These are phyloP conservation scores for Trypanosoma theileri DNA, from an alignment of 208 protist genomes.

Conservation along the genomic window DNA sequence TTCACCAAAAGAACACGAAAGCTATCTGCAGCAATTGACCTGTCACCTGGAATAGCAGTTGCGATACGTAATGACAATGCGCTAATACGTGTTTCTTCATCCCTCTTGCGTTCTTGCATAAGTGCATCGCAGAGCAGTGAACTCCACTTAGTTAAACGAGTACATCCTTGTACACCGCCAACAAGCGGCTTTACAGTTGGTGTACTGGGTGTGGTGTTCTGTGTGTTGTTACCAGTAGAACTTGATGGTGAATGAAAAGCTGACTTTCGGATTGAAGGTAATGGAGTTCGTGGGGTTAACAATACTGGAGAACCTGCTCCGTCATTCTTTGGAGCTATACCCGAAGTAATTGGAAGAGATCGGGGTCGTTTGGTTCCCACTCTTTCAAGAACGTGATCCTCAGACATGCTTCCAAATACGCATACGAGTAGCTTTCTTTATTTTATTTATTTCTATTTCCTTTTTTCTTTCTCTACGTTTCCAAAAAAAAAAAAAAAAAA, in stretches of 20 bases:
- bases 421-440: not conserved
- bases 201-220: slow-evolving; percentile 41
- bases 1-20: slow-evolving; percentile 69
- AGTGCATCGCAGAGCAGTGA: slow-evolving; percentile 38
- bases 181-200: slow-evolving; percentile 7
- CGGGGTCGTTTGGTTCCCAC: slow-evolving; percentile 41
- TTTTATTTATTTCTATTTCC: not conserved
- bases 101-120: slow-evolving; percentile 36
- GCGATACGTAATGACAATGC: slow-evolving; percentile 52
- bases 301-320: not conserved
- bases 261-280: slow-evolving; percentile 28
- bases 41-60: slow-evolving; percentile 51
- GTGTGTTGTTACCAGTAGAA: slow-evolving; percentile 28
- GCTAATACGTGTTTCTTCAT: slow-evolving; percentile 38
- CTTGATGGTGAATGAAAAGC: slow-evolving; percentile 22
- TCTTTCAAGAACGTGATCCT: slow-evolving; percentile 3
- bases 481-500: too few relatives aligned
- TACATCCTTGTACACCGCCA: slow-evolving; percentile 18
- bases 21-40: slow-evolving; percentile 48
- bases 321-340: slow-evolving; percentile 1
- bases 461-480: not conserved
- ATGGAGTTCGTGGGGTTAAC: slow-evolving; percentile 1
- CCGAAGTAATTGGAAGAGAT: slow-evolving; percentile 20
- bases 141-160: slow-evolving; percentile 38
- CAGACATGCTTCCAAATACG: not conserved